Evolutionary conservation across 2,329 filamentous ascomycete genomes (phyloP), one percentile per base, ranked within the genome.

Genomic region (Aspergillus sp.): DNA sequence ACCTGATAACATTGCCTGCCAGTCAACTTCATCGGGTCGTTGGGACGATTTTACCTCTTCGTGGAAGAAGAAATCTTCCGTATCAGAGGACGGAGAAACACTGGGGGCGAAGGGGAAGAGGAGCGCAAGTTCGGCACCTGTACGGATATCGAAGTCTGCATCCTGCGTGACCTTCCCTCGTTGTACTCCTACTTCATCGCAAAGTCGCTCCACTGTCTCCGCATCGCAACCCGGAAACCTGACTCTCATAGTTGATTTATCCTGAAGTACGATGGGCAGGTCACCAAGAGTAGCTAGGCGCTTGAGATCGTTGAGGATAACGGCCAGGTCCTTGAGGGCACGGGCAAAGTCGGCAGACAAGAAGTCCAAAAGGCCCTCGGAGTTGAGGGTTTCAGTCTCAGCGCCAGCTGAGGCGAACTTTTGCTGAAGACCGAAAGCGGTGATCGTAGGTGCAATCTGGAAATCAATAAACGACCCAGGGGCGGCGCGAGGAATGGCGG

Each of bases 161-260:
- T 98, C 95, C 76, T 98, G 89, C 12, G 83, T 79, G 4, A 98
- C 84, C 4, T 90, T 78, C 2, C 95, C 95, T 53, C 91, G 84
- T 61, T 88, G 86, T 7, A 99, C 82, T n/a, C 89, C 90, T 11
- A 96, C 82, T 71, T 99, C 95, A 47, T 91, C 86, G 71, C 93
- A 97, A 1, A 99, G 82, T 3, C 82, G 81, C 70, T 96, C 91
- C 0, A 96, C 89, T 0, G 90, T 90, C 15, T 88, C 85, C 0
- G 87, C 87, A 68, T 98, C 93, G 61, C 95, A 93, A 3, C 95
- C 95, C 0, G 93, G 92, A 69, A 99, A 98, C 31, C 92, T 88
- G 2, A 98, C 87, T 35, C 92, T 87, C 4, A 97, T 77, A 0
- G 85, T 83, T 2, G 85, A 85, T 35, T 83, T 79, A 39, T 84